A percentile compares a stretch with the other conserved stretches of the same genome.
These are phyloP conservation scores for Populus hybrid DNA, from an alignment of 441 rosid species.

Conservation along the genomic window DNA sequence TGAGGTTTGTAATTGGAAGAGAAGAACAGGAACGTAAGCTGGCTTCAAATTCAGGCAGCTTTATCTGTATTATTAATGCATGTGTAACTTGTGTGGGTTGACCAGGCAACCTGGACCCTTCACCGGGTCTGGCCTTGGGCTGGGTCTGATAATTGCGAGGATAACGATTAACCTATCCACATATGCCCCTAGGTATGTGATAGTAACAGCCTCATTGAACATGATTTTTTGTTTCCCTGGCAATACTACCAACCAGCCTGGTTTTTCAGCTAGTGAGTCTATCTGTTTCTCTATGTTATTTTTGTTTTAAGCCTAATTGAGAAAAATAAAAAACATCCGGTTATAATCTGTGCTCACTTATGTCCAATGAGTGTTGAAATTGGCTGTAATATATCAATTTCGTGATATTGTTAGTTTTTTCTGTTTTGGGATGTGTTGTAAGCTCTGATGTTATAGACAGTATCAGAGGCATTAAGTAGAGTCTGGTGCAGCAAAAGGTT, in stretches of 20 bases:
- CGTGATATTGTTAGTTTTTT: not conserved
- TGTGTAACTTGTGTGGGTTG: too few relatives aligned
- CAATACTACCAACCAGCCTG: not conserved
- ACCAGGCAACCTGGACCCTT: too few relatives aligned
- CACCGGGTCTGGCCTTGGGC: too few relatives aligned
- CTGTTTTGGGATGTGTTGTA: not conserved
- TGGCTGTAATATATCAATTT: not conserved
- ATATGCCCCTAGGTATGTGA: not conserved
- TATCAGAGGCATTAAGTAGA: not conserved
- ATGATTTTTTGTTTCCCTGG: not conserved
- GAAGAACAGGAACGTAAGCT: too few relatives aligned
- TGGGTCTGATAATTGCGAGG: too few relatives aligned
- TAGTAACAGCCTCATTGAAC: not conserved
- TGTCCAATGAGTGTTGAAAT: not conserved
- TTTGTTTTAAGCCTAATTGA: not conserved
- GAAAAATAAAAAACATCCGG: not conserved
- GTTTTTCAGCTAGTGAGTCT: not conserved
- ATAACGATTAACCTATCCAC: not conserved
- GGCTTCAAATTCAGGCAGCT: too few relatives aligned
- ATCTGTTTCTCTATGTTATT: not conserved
- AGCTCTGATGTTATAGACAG: not conserved
- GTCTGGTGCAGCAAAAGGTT: not conserved
- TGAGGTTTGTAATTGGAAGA: too few relatives aligned
- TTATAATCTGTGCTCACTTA: too few relatives aligned
- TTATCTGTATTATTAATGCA: not conserved